Evolutionary conservation across 1,284 basidiomycete genomes (phyloP), one percentile per base, ranked within the genome.

Genomic region (Tilletia walkeri): DNA sequence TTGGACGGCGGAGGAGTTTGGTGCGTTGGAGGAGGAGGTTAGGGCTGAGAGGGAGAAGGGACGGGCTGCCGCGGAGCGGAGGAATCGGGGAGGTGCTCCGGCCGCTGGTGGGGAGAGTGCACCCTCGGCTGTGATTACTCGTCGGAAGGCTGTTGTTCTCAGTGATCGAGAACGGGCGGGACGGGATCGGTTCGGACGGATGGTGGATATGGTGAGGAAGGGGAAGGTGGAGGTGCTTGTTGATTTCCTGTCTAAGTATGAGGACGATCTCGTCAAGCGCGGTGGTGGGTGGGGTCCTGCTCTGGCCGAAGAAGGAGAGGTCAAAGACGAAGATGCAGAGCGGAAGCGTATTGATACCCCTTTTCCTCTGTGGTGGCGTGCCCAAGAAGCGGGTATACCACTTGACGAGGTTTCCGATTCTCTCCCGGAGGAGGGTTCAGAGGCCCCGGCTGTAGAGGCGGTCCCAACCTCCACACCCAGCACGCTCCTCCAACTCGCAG

Each of bases 151-250:
- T 6, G 65, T 16, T 9, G 50, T 54, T 34, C 34, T 54, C n/a
- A 16, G n/a, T 10, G 56, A 69, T 30, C 50, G 54, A 2, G 68
- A 72, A 39, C 36, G n/a, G 12, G 38, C 86, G 0, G 76, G 88
- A 18, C 88, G 90, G 3, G 92, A 93, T 70, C 91, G 91, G 76
- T 93, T 92, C 89, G 84, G 83, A 6, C 87, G 94, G 0, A 85
- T 95, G 1, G 86, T 94, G 16, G 94, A 97, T 67, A 98, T 99
- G 94, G 86, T 94, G 59, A 86, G 85, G 47, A 94, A 92, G 84
- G 94, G 93, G 18, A 89, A 92, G 14, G 79, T 95, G 16, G 94
- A 95, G 48, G 87, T 92, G 0, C 84, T 97, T 39, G 89, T 88
- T 72, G 84, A 88, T 0, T 96, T 97, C 81, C 90, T 92, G 88